Evolutionary conservation across 2,329 filamentous ascomycete species (phyloP).

Genomic region (Drechmeria coniospora): DNA sequence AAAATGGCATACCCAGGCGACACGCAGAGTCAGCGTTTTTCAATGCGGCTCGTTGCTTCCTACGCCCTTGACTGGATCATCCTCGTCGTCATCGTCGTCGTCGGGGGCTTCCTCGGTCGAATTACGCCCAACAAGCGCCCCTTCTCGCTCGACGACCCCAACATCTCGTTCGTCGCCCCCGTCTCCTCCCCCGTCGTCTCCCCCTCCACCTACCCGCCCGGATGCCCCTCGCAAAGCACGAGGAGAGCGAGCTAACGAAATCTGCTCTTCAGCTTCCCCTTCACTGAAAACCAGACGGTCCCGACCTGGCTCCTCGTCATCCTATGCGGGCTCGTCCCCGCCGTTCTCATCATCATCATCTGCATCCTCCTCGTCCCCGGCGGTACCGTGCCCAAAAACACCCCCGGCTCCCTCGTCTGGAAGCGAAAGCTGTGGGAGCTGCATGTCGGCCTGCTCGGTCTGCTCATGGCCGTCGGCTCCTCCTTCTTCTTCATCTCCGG

Average conservation of each 20-base stretch:
- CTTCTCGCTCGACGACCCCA: conserved; percentile 55
- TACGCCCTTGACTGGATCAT: conserved; percentile 65
- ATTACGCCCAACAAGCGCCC: conserved; percentile 51
- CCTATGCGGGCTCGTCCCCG: conserved; percentile 49
- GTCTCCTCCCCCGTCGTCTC: too few relatives aligned
- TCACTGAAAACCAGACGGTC: conserved; percentile 55
- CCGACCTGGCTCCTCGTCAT: conserved; percentile 48
- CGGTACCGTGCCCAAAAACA: conserved; percentile 44
- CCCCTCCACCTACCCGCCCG: too few relatives aligned
- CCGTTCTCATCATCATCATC: conserved; percentile 51
- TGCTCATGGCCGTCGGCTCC: conserved; percentile 55
- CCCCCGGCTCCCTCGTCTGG: conserved; percentile 53
- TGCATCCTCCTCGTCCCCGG: conserved; percentile 59
- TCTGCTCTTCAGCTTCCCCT: conserved; percentile 43
- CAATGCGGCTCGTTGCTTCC: conserved; percentile 33
- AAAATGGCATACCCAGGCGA: conserved; percentile 12
- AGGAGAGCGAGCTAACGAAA: neutral
- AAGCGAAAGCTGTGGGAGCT: conserved; percentile 81
- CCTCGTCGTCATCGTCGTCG: conserved; percentile 40
- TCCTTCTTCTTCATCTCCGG: conserved; percentile 72
- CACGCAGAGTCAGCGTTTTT: conserved; percentile 11
- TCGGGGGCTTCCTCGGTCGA: conserved; percentile 42
- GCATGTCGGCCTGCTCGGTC: conserved; percentile 71
- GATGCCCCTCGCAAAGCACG: too few relatives aligned
- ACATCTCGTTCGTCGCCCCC: conserved; percentile 46